phyloP scores from a whole-genome alignment of 352 stramenopile species.

The Phytophthora pistaciae region DNA sequence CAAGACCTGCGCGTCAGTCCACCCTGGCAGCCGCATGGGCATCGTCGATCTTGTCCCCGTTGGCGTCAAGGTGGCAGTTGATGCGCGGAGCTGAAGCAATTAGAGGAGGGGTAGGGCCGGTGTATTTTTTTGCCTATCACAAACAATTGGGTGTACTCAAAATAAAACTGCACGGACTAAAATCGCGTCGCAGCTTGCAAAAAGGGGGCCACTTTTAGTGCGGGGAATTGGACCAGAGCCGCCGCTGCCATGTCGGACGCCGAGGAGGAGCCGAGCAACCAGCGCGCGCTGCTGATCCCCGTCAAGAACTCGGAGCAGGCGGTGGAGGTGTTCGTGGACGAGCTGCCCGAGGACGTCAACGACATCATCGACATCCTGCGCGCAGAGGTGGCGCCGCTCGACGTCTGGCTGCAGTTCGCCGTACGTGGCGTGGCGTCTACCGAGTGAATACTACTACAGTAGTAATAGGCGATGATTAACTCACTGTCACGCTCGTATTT shows the following conservation, averaged over 20 bases:
- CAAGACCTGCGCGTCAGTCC: slow-evolving; percentile 62
- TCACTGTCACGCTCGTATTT: slow-evolving; percentile 2
- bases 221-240: slow-evolving; percentile 24
- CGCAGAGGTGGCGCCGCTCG: slow-evolving; percentile 90
- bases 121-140: not conserved
- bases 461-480: too few species aligned
- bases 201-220: slow-evolving; percentile 20
- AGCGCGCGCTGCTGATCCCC: slow-evolving; percentile 88
- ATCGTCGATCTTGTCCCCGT: slow-evolving; percentile 29
- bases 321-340: slow-evolving; percentile 92
- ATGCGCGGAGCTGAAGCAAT: slow-evolving; percentile 1
- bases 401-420: slow-evolving; percentile 93
- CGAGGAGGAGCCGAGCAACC: slow-evolving; percentile 47
- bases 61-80: not conserved
- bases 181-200: not conserved
- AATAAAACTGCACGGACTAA: not conserved
- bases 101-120: not conserved
- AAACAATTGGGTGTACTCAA: not conserved
- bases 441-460: not conserved
- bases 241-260: slow-evolving; percentile 38
- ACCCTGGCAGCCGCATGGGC: slow-evolving; percentile 46
- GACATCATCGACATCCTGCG: slow-evolving; percentile 93
- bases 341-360: slow-evolving; percentile 91
- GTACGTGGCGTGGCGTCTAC: slow-evolving; percentile 44
- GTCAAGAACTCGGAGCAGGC: slow-evolving; percentile 91